phyloP scores from a whole-genome alignment of 1,139 yeast genomes.

The Yamadazyma taylorii region DNA sequence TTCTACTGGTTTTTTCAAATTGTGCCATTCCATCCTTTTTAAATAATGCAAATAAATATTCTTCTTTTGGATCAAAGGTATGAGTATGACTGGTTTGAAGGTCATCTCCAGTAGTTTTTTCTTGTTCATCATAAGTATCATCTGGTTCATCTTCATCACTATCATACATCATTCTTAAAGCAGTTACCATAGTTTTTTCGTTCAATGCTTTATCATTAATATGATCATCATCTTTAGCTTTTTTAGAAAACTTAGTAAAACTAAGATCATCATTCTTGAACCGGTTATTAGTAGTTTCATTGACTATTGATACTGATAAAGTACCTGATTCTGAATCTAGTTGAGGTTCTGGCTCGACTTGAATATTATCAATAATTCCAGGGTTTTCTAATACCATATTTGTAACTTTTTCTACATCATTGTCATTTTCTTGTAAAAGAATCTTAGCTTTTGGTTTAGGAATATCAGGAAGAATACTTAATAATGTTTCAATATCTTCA shows the following conservation, averaged over 20 bases:
- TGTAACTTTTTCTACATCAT: conserved; percentile 61
- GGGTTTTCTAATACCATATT: conserved; percentile 64
- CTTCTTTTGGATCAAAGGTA: conserved; percentile 25
- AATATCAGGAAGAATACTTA: conserved; percentile 62
- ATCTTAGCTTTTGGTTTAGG: conserved; percentile 43
- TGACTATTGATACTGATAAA: neutral
- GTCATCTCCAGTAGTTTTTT: conserved; percentile 23
- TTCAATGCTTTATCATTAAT: conserved; percentile 28
- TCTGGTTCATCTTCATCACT: conserved; percentile 81
- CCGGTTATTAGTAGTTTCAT: neutral
- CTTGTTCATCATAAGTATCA: conserved; percentile 81
- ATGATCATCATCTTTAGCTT: conserved; percentile 1
- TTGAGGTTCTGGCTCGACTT: conserved; percentile 13
- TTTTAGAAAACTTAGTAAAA: conserved; percentile 8
- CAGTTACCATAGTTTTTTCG: conserved; percentile 60
- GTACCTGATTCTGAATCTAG: neutral
- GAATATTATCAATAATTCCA: conserved; percentile 28
- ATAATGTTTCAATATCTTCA: conserved; percentile 43
- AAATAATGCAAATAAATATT: conserved; percentile 56
- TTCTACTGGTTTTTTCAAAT: conserved; percentile 54
- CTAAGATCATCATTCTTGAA: conserved; percentile 1
- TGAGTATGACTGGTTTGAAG: conserved; percentile 2
- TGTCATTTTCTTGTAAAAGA: conserved; percentile 48
- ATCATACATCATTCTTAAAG: conserved; percentile 64
- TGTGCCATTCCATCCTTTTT: conserved; percentile 47